Conservation (phyloP, 2,329 filamentous ascomycete genomes). For the Hymenoscyphus infarciens region DNA sequence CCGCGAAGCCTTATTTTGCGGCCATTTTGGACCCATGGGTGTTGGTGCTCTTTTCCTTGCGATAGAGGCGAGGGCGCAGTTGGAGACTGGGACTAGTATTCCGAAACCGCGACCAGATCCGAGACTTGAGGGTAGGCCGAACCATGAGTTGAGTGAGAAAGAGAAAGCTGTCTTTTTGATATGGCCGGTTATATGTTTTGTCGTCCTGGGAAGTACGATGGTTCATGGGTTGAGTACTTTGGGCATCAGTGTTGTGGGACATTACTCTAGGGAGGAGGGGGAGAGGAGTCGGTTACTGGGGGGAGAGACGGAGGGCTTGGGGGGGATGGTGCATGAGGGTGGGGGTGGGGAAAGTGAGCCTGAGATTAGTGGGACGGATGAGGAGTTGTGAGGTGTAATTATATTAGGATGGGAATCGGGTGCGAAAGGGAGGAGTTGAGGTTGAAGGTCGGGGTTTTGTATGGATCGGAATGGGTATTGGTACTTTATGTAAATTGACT, state of each 20-base stretch:
- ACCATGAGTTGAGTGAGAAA: conserved; percentile 30
- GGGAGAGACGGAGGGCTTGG: conserved; percentile 46
- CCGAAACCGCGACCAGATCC: no score
- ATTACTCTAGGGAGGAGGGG: conserved; percentile 44
- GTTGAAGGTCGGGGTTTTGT: no score
- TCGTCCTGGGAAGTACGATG: conserved; percentile 51
- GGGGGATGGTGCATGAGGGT: conserved; percentile 45
- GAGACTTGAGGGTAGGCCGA: no score
- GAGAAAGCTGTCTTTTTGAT: conserved; percentile 43
- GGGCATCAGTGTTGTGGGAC: conserved; percentile 46
- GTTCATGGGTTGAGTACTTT: conserved; percentile 52
- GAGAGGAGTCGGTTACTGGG: conserved; percentile 48
- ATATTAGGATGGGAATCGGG: background rate
- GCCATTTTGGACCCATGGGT: conserved; percentile 57
- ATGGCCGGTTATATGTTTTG: conserved; percentile 53
- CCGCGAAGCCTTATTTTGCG: conserved; percentile 51
- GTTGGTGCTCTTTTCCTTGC: conserved; percentile 54
- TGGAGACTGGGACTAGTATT: conserved; percentile 46
- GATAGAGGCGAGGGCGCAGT: conserved; percentile 50
- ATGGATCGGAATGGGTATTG: no score
- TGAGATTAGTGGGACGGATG: conserved; percentile 8
- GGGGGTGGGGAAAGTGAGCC: conserved; percentile 7
- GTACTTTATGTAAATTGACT: no score
- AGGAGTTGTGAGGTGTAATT: background rate
- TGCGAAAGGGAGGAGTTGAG: no score